Evolutionary conservation across 805 yeast species (phyloP).

Genomic region (Lachancea dasiensis): DNA sequence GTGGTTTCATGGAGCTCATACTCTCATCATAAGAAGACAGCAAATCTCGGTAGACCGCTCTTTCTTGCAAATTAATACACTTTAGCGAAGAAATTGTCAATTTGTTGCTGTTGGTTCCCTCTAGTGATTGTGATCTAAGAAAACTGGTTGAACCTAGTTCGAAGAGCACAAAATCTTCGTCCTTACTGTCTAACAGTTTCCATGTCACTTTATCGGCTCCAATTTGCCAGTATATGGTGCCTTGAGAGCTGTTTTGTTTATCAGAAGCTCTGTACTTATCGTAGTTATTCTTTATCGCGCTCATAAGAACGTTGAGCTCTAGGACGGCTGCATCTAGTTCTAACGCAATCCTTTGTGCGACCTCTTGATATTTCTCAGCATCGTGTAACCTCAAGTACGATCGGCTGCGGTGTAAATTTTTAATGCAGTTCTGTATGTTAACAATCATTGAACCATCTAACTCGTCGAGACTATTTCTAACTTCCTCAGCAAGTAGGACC

Average conservation of each 20-base stretch:
- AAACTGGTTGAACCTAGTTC: conserved; percentile 45
- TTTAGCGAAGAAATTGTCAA: conserved; percentile 42
- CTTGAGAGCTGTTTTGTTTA: conserved; percentile 16
- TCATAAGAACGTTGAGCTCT: conserved; percentile 39
- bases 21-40: conserved; percentile 37
- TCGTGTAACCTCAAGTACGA: conserved; percentile 37
- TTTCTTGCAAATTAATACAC: conserved; percentile 46
- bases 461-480: conserved; percentile 31
- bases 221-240: conserved; percentile 41
- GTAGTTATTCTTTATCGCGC: conserved; percentile 36
- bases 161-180: conserved; percentile 47
- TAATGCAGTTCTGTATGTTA: conserved; percentile 42
- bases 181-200: conserved; percentile 46
- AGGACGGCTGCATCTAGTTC: conserved; percentile 33
- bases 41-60: conserved; percentile 47
- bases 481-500: conserved; percentile 50
- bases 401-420: conserved; percentile 38
- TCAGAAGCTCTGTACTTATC: conserved; percentile 25
- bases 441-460: conserved; percentile 40
- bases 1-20: conserved; percentile 28
- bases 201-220: conserved; percentile 52
- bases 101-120: conserved; percentile 48
- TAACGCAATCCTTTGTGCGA: conserved; percentile 34
- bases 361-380: conserved; percentile 30
- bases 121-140: conserved; percentile 42